Evolutionary conservation across 2,329 filamentous ascomycete genomes (phyloP), one percentile per base, ranked within the genome.

Genomic region (Sporothrix mexicana): DNA sequence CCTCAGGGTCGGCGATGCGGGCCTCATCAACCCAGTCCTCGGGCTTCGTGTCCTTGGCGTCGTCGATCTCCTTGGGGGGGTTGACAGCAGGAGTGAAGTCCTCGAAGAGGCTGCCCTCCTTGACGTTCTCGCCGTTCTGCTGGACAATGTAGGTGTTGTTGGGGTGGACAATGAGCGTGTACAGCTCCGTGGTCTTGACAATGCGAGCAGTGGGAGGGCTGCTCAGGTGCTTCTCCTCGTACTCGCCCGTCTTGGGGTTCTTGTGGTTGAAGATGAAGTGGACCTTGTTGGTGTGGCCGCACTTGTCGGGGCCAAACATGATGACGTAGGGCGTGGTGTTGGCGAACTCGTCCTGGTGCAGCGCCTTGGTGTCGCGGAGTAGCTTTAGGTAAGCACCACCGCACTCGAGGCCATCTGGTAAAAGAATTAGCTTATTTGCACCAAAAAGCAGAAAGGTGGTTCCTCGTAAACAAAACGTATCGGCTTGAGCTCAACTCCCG

Each of bases 281-380:
- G 70, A 97, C 93, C 92, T 98, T 98, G 92, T 99, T 99, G 84
- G 94, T 98, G 82, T 94, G 90, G 83, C 96, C 96, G 83, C 96
- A 99, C 92, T 98, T 98, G 88, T 99, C 96, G 79, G 96, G 96
- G 78, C 96, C 96, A 82, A 99, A 99, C 96, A 99, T 99, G 88
- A 99, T 97, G 78, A 99, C 93, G 82, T 99, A 99, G 67, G 96
- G 96, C 59, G 95, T 97, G 75, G 92, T 90, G 85, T 99, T 98
- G 83, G 93, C 94, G 88, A 99, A 99, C 87, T 99, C 96, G 77
- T 98, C 95, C 80, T 93, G 90, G 87, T 97, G 94, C 79, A 99
- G 94, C 83, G 93, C 92, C 88, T 95, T 95, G 88, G 96, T 98
- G 82, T 99, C 95, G 79, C 97, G 93, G 78, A 99, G 93, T 78